phyloP scores from a whole-genome alignment of 306 rosid genomes.

The Vachellia pachyceras region DNA sequence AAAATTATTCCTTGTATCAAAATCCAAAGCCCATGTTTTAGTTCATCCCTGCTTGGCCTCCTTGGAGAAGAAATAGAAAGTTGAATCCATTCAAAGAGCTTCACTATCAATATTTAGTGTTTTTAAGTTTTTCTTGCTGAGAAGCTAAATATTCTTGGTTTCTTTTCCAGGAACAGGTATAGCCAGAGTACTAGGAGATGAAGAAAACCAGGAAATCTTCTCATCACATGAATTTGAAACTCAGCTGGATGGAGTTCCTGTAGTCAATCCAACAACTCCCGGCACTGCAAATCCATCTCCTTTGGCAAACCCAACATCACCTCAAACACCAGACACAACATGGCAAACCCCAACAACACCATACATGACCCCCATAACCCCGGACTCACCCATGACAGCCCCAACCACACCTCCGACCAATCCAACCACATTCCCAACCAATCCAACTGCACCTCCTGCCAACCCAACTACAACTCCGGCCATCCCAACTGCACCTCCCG shows the following conservation, averaged over 20 bases:
- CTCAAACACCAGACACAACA: constrained; percentile 53
- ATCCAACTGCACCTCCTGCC: constrained; percentile 45
- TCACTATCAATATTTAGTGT: background rate
- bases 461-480: constrained; percentile 54
- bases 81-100: constrained; percentile 7
- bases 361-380: constrained; percentile 20
- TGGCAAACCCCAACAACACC: constrained; percentile 48
- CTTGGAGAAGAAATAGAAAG: constrained; percentile 15
- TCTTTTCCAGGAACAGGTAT: constrained; percentile 68
- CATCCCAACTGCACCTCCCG: constrained; percentile 15
- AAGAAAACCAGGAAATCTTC: constrained; percentile 52
- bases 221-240: constrained; percentile 52
- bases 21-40: background rate
- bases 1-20: background rate
- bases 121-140: background rate
- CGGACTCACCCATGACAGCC: constrained; percentile 38
- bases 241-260: constrained; percentile 63
- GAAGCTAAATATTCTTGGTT: constrained; percentile 21
- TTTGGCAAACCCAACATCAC: constrained; percentile 47
- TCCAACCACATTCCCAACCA: constrained; percentile 34
- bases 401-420: constrained; percentile 34
- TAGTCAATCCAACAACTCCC: constrained; percentile 79
- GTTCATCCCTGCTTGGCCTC: constrained; percentile 25
- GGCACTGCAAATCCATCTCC: constrained; percentile 60
- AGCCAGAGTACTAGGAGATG: constrained; percentile 43